Evolutionary conservation across 169 alveolate species (phyloP).

Genomic region (Plasmodium relictum): DNA sequence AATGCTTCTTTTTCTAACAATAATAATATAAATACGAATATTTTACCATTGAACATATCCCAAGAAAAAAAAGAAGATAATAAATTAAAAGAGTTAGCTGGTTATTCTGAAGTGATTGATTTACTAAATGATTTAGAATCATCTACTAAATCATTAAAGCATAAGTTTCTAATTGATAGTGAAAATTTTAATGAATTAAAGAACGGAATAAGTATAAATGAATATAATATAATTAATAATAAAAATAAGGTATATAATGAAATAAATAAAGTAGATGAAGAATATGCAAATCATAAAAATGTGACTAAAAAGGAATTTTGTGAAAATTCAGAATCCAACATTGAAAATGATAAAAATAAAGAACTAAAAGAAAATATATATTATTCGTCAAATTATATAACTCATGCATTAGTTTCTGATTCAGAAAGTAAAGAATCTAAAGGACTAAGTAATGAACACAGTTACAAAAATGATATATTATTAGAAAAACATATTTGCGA

Average conservation of each 20-base stretch:
- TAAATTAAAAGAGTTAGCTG: background rate
- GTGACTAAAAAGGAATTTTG: background rate
- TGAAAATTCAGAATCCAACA: too few relatives aligned
- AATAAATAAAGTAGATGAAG: background rate
- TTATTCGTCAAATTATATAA: too few relatives aligned
- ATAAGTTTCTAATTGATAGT: background rate
- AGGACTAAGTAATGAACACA: too few relatives aligned
- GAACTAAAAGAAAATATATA: too few relatives aligned
- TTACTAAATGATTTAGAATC: conserved; percentile 13
- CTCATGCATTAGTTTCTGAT: too few relatives aligned
- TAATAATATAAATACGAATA: background rate
- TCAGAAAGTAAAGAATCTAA: too few relatives aligned
- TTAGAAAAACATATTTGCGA: background rate
- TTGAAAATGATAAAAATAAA: background rate
- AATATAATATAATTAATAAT: background rate
- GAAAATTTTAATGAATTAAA: background rate
- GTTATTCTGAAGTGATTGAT: background rate
- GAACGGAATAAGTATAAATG: background rate
- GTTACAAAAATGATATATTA: too few relatives aligned
- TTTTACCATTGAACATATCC: background rate
- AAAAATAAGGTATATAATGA: background rate
- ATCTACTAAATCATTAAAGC: background rate
- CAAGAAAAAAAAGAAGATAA: background rate
- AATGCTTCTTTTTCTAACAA: background rate
- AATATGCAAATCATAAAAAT: background rate